Evolutionary conservation across 2,329 filamentous ascomycete genomes (phyloP), one percentile per base, ranked within the genome.

Genomic region (Aquanectria penicillioides): DNA sequence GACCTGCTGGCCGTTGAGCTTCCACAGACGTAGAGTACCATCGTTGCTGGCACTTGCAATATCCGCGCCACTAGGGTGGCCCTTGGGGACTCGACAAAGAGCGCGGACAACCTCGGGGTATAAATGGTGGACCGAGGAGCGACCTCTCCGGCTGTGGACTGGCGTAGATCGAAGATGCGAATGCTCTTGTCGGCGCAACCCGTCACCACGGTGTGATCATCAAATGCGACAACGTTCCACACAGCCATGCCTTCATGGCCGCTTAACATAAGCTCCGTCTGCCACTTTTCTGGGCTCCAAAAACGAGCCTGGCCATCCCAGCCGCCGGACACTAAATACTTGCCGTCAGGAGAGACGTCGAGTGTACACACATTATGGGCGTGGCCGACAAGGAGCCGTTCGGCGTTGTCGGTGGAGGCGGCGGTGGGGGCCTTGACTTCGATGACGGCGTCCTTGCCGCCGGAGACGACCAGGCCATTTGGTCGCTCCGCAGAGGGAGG

Each of bases 31-130:
- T 61, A 99, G 91, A 17, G 94, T 81, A 23, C 93, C 92, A 71
- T 99, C 95, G 71, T 98, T 99, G 67, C 93, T 92, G 13, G 95
- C 94, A 37, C 94, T 97, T 40, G 94, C 95, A 73, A 99, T 94
- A n/a, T 97, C 89, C 15, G 93, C 94, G 11, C 92, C 91, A 18
- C 89, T 94, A 13, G 89, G 83, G 72, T 97, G 92, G 22, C 86
- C 86, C 20, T 81, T 74, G 1, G 92, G 89, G n/a, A 98, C 80
- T 68, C 87, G 89, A 76, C 91, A 94, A 9, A 99, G 82, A n/a
- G 94, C 93, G 60, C 95, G 88, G 49, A 98, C 91, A 29, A 96
- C 90, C 67, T 97, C 92, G 22, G 88, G 87, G 92, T 92, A 50
- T 90, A 75, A 20, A 87, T 84, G 8, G 81, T 83, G 9, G 82